phyloP scores from a whole-genome alignment of 108 stramenopile genomes.

The Aurantiochytrium sp. region DNA sequence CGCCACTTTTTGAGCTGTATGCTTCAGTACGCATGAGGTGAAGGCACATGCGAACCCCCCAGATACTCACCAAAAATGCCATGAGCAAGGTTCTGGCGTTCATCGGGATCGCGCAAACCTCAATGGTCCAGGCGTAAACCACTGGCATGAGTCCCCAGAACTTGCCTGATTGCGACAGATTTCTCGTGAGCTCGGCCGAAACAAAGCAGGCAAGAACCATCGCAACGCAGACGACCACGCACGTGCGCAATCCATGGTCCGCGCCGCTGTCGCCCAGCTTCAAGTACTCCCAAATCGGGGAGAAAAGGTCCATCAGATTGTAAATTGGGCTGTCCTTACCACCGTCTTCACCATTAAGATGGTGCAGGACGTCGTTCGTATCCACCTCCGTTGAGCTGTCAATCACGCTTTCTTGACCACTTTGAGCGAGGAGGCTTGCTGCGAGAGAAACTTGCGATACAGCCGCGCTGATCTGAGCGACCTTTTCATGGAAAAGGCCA shows the following conservation, averaged over 20 bases:
- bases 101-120: not conserved
- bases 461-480: too few relatives aligned
- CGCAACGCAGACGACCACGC: not conserved
- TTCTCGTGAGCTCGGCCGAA: not conserved
- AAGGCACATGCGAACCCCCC: conserved; percentile 61
- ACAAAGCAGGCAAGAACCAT: not conserved
- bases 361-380: too few relatives aligned
- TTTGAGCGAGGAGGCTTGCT: too few relatives aligned
- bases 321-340: too few relatives aligned
- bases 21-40: conserved; percentile 67
- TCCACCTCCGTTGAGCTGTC: too few relatives aligned
- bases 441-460: too few relatives aligned
- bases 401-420: too few relatives aligned
- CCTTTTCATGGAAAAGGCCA: too few relatives aligned
- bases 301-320: too few relatives aligned
- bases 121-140: not conserved
- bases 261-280: not conserved
- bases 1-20: conserved; percentile 61
- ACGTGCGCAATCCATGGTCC: not conserved
- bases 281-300: not conserved
- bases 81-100: conserved; percentile 40
- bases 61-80: conserved; percentile 56
- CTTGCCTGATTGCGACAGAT: not conserved
- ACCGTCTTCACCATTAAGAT: too few relatives aligned
- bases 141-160: not conserved